Percentiles rank a stretch among this genome's conserved stretches.
phyloP scores from a whole-genome alignment of 345 rosid species.

The Citrus sinensis region DNA sequence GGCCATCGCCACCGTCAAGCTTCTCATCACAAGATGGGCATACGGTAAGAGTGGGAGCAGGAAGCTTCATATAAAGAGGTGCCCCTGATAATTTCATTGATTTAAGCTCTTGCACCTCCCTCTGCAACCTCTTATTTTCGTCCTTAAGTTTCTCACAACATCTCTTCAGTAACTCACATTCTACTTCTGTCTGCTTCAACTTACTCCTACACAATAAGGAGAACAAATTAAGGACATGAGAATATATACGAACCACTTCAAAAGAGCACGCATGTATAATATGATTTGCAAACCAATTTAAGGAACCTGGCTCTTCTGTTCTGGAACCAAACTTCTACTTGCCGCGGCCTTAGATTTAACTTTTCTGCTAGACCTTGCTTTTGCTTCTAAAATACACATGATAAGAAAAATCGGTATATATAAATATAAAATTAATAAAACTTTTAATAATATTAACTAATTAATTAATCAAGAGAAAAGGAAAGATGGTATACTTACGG shows the following conservation, averaged over 20 bases:
- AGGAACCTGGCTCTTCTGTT: conserved; percentile 77
- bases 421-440: background rate
- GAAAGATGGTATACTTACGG: conserved; percentile 46
- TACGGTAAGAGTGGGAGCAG: conserved; percentile 31
- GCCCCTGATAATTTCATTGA: conserved; percentile 24
- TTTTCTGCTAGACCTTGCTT: conserved; percentile 58
- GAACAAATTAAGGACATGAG: background rate
- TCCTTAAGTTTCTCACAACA: conserved; percentile 52
- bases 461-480: background rate
- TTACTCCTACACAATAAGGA: conserved; percentile 40
- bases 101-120: conserved; percentile 56
- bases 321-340: conserved; percentile 85
- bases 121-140: conserved; percentile 55
- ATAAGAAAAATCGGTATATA: background rate
- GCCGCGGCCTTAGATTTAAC: conserved; percentile 65
- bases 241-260: background rate
- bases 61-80: conserved; percentile 24
- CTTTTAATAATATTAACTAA: too few relatives aligned
- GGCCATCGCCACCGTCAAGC: conserved; percentile 3
- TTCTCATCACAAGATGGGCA: conserved; percentile 44
- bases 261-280: conserved; percentile 4
- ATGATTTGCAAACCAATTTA: background rate
- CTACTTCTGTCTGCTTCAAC: conserved; percentile 64
- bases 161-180: conserved; percentile 53
- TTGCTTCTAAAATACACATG: conserved; percentile 34